Evolutionary conservation across 164 flowering plant genomes (phyloP).

Genomic region (Chloranthus sessilifolius): DNA sequence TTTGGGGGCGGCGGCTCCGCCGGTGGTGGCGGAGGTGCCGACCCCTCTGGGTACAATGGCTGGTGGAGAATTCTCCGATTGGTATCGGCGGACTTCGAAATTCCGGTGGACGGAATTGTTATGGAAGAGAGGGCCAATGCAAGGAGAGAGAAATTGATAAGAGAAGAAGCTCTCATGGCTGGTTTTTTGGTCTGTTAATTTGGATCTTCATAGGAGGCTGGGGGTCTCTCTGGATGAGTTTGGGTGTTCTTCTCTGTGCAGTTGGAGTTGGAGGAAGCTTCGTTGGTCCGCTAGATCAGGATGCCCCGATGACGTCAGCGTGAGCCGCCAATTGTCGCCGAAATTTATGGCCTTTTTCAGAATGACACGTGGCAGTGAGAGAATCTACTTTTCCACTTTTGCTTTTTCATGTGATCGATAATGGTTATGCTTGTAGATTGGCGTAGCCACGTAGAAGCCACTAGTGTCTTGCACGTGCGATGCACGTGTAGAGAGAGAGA

Average conservation of each 20-base stretch:
- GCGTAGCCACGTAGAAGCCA: too few relatives aligned
- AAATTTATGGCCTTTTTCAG: too few relatives aligned
- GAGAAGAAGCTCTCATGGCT: constrained; percentile 9
- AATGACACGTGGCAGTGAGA: constrained; percentile 4
- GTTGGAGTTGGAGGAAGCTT: neutral
- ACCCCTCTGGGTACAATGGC: constrained; percentile 56
- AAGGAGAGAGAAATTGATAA: neutral
- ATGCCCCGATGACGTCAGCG: constrained; percentile 5
- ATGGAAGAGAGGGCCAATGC: neutral
- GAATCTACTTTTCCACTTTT: constrained; percentile 3
- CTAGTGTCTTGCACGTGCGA: too few relatives aligned
- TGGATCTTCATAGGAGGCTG: neutral
- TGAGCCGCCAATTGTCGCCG: too few relatives aligned
- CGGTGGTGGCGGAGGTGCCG: constrained; percentile 55
- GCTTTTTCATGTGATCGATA: too few relatives aligned
- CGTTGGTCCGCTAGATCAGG: constrained; percentile 6
- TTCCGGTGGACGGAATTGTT: neutral
- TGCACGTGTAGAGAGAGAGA: neutral
- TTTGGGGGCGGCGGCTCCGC: constrained; percentile 35
- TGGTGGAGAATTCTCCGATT: constrained; percentile 64
- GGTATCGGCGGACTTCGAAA: neutral
- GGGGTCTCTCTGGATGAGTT: neutral
- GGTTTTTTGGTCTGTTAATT: neutral
- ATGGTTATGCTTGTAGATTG: too few relatives aligned
- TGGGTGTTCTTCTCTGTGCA: neutral